Conservation (phyloP, 192 early-diverging fungal species). For the Cetraspora pellucida region DNA sequence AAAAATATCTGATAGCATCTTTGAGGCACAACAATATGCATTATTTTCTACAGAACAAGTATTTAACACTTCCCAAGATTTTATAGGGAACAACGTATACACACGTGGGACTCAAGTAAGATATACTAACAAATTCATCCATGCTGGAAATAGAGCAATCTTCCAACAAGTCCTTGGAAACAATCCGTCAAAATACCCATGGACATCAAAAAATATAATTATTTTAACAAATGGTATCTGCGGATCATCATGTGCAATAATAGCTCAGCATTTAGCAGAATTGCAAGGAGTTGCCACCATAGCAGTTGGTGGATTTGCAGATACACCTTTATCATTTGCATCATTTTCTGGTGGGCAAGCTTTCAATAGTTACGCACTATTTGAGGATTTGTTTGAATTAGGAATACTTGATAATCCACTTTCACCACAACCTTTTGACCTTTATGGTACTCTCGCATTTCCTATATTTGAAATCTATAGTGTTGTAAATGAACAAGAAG, state of each 20-base stretch:
- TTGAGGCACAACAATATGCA: not conserved
- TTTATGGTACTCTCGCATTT: not conserved
- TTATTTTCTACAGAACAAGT: not conserved
- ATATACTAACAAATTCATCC: not conserved
- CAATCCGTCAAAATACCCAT: not conserved
- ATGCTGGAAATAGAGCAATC: not conserved
- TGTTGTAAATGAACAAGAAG: not conserved
- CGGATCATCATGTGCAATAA: conserved; percentile 43
- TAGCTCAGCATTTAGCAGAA: conserved; percentile 39
- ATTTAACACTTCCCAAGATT: not conserved
- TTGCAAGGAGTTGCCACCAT: conserved; percentile 37
- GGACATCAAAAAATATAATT: conserved; percentile 29
- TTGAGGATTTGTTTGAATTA: not conserved
- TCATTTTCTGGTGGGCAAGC: conserved; percentile 41
- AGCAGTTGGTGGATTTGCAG: conserved; percentile 38
- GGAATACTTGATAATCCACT: not conserved
- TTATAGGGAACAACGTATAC: not conserved
- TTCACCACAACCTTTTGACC: not conserved
- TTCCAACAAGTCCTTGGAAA: not conserved
- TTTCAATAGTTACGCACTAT: not conserved
- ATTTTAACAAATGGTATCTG: conserved; percentile 43
- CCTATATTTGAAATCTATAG: not conserved
- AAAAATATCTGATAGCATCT: not conserved
- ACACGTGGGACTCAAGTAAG: not conserved
- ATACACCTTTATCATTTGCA: conserved; percentile 36